Conservation (phyloP, 768 basidiomycete species). For the Dentipellis sp. region DNA sequence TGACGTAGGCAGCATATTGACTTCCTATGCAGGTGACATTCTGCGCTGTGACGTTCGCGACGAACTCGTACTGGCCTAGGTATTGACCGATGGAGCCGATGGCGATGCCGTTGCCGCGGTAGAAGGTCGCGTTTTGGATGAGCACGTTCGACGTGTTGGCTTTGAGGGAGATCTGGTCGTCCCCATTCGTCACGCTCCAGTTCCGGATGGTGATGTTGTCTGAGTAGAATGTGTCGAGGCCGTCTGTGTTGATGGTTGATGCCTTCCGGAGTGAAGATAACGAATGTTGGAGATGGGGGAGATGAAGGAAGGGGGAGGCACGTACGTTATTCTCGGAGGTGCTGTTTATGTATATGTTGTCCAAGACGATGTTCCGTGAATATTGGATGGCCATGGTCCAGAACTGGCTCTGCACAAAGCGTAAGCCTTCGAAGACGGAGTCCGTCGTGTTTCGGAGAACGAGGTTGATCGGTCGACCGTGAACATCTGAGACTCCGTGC, state of each 20-base stretch:
- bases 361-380: slow-evolving; percentile 27
- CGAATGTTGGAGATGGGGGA: background rate
- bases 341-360: slow-evolving; percentile 18
- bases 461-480: slow-evolving; percentile 28
- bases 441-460: slow-evolving; percentile 27
- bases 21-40: slow-evolving; percentile 16
- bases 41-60: slow-evolving; percentile 24
- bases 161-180: slow-evolving; percentile 31
- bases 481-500: slow-evolving; percentile 28
- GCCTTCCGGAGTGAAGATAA: slow-evolving; percentile 4
- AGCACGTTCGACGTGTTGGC: slow-evolving; percentile 33
- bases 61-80: slow-evolving; percentile 19
- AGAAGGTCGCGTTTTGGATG: slow-evolving; percentile 28
- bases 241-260: slow-evolving; percentile 29
- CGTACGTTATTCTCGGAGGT: background rate
- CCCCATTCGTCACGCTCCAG: slow-evolving; percentile 30
- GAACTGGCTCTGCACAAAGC: slow-evolving; percentile 32
- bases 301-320: background rate
- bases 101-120: slow-evolving; percentile 30
- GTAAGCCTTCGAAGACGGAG: slow-evolving; percentile 26
- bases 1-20: slow-evolving; percentile 20
- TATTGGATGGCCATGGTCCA: slow-evolving; percentile 31
- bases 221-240: slow-evolving; percentile 28
- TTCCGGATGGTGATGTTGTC: slow-evolving; percentile 29
- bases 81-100: slow-evolving; percentile 32